Evolutionary conservation across 768 basidiomycete species (phyloP).

Genomic region (Psilocybe azurescens): DNA sequence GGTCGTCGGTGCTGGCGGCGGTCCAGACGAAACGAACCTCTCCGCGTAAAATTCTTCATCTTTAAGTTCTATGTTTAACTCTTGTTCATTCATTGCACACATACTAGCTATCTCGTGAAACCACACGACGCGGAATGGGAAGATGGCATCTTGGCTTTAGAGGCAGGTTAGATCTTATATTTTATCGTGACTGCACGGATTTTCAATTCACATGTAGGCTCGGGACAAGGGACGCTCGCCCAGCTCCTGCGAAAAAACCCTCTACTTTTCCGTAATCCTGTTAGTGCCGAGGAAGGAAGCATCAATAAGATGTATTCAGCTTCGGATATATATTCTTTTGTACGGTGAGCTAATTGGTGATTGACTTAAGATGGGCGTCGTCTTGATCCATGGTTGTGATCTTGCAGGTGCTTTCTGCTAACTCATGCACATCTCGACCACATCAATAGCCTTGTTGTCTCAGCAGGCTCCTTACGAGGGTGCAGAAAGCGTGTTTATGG

Average conservation of each 20-base stretch:
- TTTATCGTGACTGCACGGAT: background rate
- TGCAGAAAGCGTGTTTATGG: constrained; percentile 69
- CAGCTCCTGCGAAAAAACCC: constrained; percentile 63
- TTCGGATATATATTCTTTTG: constrained; percentile 58
- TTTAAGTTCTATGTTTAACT: constrained; percentile 17
- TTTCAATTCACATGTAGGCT: constrained; percentile 54
- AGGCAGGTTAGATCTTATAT: constrained; percentile 70
- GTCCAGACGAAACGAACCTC: constrained; percentile 88
- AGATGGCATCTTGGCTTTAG: constrained; percentile 82
- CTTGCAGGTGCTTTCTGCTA: constrained; percentile 76
- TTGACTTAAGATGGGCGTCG: background rate
- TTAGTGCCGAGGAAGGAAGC: constrained; percentile 23
- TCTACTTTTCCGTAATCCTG: constrained; percentile 49
- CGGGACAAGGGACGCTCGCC: constrained; percentile 80
- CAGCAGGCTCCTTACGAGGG: constrained; percentile 77
- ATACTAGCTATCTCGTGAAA: constrained; percentile 85
- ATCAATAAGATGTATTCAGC: constrained; percentile 39
- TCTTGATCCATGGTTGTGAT: constrained; percentile 6
- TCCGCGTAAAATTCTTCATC: constrained; percentile 65
- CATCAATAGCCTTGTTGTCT: constrained; percentile 78
- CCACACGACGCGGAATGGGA: constrained; percentile 68
- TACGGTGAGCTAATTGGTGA: constrained; percentile 40
- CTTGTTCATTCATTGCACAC: constrained; percentile 13
- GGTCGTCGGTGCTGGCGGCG: constrained; percentile 85
- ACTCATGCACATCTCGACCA: constrained; percentile 95